Percentiles rank a stretch among this genome's conserved stretches.
phyloP scores from a whole-genome alignment of 306 rosid species.

The Cucurbita argyrosperma region DNA sequence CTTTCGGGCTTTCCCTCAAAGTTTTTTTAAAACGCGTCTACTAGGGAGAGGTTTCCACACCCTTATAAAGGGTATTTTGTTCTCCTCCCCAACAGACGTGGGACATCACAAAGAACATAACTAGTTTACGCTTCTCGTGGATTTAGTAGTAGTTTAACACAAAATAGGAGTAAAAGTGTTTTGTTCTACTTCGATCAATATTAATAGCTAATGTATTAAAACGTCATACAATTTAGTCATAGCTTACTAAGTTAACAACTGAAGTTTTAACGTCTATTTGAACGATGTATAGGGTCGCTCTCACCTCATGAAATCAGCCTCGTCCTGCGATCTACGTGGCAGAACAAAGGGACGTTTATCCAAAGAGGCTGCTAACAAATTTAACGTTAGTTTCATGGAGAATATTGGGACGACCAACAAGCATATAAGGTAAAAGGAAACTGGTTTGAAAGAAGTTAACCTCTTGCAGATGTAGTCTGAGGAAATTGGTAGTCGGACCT shows the following conservation, averaged over 20 bases:
- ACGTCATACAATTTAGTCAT: neutral
- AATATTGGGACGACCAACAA: neutral
- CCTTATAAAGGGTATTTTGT: no score
- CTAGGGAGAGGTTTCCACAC: no score
- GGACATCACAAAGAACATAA: neutral
- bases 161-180: neutral
- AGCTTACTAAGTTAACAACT: neutral
- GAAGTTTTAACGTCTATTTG: neutral
- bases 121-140: neutral
- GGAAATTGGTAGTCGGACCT: slow-evolving; percentile 10
- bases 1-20: no score
- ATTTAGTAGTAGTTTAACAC: neutral
- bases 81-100: no score
- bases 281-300: neutral
- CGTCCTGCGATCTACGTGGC: slow-evolving; percentile 14
- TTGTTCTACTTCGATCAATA: neutral
- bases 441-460: slow-evolving; percentile 16
- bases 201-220: neutral
- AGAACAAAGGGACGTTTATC: slow-evolving; percentile 11
- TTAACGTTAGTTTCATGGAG: neutral
- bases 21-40: no score
- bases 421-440: neutral
- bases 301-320: slow-evolving; percentile 5
- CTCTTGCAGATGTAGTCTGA: slow-evolving; percentile 10
- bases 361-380: neutral